Conservation (phyloP, 2,329 filamentous ascomycete genomes). For the Fusarium chlamydosporum region DNA sequence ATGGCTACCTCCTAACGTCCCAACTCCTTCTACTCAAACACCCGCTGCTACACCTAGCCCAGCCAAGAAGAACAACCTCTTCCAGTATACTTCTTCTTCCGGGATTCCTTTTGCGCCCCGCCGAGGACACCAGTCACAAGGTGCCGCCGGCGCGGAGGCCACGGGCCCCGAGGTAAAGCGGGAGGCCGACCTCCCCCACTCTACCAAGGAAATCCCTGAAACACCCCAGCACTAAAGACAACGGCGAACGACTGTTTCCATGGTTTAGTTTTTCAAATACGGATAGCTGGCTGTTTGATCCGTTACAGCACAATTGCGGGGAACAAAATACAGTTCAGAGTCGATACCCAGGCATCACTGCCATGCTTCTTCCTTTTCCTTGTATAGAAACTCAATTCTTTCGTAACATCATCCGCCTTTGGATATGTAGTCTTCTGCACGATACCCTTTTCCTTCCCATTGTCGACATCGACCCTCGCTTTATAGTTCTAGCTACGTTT, state of each 20-base stretch:
- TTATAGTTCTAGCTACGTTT: constrained; percentile 39
- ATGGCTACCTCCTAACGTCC: constrained; percentile 66
- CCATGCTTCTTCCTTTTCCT: constrained; percentile 24
- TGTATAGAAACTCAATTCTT: constrained; percentile 16
- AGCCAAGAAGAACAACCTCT: constrained; percentile 55
- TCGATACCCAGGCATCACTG: constrained; percentile 31
- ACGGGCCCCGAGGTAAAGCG: constrained; percentile 8
- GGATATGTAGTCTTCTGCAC: constrained; percentile 40
- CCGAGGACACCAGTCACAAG: constrained; percentile 24
- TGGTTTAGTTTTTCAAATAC: constrained; percentile 4
- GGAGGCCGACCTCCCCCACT: constrained; percentile 1
- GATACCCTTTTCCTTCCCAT: constrained; percentile 44
- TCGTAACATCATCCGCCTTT: constrained; percentile 18
- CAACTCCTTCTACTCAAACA: constrained; percentile 55
- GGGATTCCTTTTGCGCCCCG: constrained; percentile 64
- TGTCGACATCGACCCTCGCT: constrained; percentile 12
- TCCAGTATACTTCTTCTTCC: constrained; percentile 57
- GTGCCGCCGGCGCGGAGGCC: constrained; percentile 9
- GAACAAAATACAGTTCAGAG: constrained; percentile 10
- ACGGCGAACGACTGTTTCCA: neutral
- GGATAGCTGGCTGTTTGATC: constrained; percentile 27
- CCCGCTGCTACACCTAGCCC: constrained; percentile 55
- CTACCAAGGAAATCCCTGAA: constrained; percentile 19
- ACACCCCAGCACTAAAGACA: constrained; percentile 16
- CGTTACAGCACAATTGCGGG: constrained; percentile 15